phyloP scores from a whole-genome alignment of 345 rosid species.

The Brassica carinata region DNA sequence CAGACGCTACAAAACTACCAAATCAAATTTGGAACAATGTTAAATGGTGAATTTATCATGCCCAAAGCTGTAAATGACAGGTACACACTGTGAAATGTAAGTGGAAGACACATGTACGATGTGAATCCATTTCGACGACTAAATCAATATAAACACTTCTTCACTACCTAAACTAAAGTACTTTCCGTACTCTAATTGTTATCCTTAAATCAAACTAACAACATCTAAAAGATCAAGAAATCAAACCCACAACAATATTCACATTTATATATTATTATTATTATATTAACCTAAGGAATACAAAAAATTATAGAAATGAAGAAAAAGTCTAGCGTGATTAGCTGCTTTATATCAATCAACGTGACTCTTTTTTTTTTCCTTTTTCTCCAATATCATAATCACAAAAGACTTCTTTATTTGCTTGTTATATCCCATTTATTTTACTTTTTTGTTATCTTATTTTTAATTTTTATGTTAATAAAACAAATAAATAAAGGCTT shows the following conservation, averaged over 20 bases:
- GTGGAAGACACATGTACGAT: constrained; percentile 42
- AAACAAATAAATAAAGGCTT: constrained; percentile 13
- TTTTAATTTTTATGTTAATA: background rate
- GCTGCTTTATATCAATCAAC: constrained; percentile 41
- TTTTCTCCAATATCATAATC: constrained; percentile 26
- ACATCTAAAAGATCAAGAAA: constrained; percentile 13
- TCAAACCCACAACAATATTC: background rate
- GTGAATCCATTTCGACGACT: constrained; percentile 30
- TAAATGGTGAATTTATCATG: constrained; percentile 18
- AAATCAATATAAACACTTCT: constrained; percentile 5
- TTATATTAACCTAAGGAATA: background rate
- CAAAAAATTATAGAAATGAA: background rate
- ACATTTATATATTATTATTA: background rate
- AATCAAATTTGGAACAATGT: constrained; percentile 7
- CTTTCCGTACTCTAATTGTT: constrained; percentile 25
- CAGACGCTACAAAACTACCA: background rate
- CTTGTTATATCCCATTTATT: background rate
- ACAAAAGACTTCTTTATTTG: background rate
- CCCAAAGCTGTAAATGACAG: constrained; percentile 19
- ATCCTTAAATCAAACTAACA: constrained; percentile 3
- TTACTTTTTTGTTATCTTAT: background rate
- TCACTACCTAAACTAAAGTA: background rate
- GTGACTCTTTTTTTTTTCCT: constrained; percentile 4
- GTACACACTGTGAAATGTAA: constrained; percentile 28
- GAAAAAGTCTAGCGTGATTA: constrained; percentile 32